These are phyloP conservation scores for Boletus vermiculosoides DNA, from an alignment of 768 basidiomycete species.

Conservation along the genomic window DNA sequence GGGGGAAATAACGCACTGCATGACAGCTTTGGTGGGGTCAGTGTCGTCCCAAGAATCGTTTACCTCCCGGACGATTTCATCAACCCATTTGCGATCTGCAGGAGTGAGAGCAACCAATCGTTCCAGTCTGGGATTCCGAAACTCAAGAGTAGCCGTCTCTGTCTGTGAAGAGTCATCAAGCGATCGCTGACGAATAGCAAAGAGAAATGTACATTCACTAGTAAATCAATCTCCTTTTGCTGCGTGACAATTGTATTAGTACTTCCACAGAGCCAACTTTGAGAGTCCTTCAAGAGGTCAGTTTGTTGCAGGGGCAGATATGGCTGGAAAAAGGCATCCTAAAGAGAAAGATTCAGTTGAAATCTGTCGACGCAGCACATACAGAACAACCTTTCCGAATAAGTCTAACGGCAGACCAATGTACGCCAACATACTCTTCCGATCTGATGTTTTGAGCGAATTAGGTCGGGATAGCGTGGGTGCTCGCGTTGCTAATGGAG, in stretches of 20 bases:
- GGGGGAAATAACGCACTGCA: conserved; percentile 54
- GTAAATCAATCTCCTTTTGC: conserved; percentile 85
- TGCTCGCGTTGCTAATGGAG: conserved; percentile 64
- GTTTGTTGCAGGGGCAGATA: conserved; percentile 95
- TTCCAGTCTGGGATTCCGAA: conserved; percentile 79
- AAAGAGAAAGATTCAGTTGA: conserved; percentile 5
- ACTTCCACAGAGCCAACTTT: conserved; percentile 89
- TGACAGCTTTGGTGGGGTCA: conserved; percentile 54
- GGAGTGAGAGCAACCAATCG: conserved; percentile 77
- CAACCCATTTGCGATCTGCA: conserved; percentile 97
- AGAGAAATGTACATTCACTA: conserved; percentile 66
- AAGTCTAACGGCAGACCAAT: conserved; percentile 91
- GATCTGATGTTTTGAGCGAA: conserved; percentile 83
- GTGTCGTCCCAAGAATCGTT: conserved; percentile 74
- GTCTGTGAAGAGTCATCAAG: conserved; percentile 48
- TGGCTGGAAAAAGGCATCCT: conserved; percentile 97
- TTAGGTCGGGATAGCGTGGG: conserved; percentile 68
- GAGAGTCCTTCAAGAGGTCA: conserved; percentile 76
- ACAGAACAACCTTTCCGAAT: conserved; percentile 72
- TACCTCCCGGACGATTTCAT: conserved; percentile 86
- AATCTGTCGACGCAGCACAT: neutral
- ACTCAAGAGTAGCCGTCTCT: conserved; percentile 84
- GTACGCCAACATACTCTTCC: conserved; percentile 86
- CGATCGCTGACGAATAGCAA: neutral
- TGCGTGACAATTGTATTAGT: conserved; percentile 95